phyloP scores from a whole-genome alignment of 2,329 filamentous ascomycete genomes.

The Nemania bipapillata region DNA sequence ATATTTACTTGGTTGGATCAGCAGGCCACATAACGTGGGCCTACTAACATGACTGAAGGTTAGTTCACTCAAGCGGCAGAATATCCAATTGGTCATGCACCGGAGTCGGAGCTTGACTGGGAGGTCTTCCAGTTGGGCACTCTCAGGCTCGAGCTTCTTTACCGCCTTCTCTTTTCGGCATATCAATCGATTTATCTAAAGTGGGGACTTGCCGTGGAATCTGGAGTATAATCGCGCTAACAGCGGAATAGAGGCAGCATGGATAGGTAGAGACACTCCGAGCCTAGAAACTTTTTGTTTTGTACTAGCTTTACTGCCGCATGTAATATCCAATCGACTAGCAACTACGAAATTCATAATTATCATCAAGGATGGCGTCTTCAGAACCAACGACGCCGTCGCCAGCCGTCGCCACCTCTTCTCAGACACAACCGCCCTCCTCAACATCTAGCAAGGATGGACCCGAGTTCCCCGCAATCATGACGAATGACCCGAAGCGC shows the following conservation, averaged over 20 bases:
- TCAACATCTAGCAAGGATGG: constrained; percentile 5
- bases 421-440: constrained; percentile 21
- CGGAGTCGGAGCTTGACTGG: constrained; percentile 43
- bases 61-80: constrained; percentile 3
- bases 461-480: constrained; percentile 49
- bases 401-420: constrained; percentile 15
- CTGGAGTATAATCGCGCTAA: neutral
- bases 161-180: constrained; percentile 36
- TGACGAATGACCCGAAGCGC: constrained; percentile 68
- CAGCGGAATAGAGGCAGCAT: neutral
- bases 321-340: neutral
- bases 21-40: constrained; percentile 15
- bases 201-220: too few species aligned
- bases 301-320: neutral
- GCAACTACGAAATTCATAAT: neutral
- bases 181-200: neutral
- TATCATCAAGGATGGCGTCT: constrained; percentile 30
- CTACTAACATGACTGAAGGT: neutral
- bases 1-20: neutral
- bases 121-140: neutral
- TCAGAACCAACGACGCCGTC: constrained; percentile 37
- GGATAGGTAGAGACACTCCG: neutral
- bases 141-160: neutral
- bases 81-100: constrained; percentile 39
- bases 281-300: neutral